Conservation (phyloP, 75 land plant species). For the Cryptomeria japonica region DNA sequence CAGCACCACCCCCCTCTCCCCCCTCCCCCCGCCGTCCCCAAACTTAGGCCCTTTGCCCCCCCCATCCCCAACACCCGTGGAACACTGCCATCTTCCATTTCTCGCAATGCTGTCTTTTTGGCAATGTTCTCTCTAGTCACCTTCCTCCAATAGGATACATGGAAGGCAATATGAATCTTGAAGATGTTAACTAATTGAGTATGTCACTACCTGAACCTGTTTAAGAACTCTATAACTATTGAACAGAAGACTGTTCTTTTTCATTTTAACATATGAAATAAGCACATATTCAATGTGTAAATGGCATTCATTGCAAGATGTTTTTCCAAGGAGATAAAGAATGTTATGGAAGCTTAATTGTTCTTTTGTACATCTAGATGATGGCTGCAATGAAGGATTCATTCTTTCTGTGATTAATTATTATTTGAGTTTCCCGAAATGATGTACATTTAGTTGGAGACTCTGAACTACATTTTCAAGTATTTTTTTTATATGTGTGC, state of each 20-base stretch:
- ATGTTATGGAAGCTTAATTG: background rate
- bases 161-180: background rate
- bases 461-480: background rate
- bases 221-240: background rate
- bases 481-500: constrained; percentile 22
- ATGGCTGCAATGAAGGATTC: constrained; percentile 68
- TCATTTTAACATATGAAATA: background rate
- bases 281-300: background rate
- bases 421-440: background rate
- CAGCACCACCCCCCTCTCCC: too few species aligned
- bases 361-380: background rate
- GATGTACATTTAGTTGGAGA: background rate
- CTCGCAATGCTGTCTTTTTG: background rate
- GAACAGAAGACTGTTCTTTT: background rate
- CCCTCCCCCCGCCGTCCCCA: too few species aligned
- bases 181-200: background rate
- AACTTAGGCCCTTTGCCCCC: too few species aligned
- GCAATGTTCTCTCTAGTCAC: background rate
- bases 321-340: background rate
- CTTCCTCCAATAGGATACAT: background rate
- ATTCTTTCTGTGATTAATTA: constrained; percentile 57
- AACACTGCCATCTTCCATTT: background rate
- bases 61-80: too few species aligned
- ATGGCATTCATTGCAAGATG: background rate
- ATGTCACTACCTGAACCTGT: background rate